Percentiles rank a stretch among this genome's conserved stretches.
Evolutionary conservation across 73 alveolate genomes (phyloP).

Genomic region (Tetrahymena malaccensis): DNA sequence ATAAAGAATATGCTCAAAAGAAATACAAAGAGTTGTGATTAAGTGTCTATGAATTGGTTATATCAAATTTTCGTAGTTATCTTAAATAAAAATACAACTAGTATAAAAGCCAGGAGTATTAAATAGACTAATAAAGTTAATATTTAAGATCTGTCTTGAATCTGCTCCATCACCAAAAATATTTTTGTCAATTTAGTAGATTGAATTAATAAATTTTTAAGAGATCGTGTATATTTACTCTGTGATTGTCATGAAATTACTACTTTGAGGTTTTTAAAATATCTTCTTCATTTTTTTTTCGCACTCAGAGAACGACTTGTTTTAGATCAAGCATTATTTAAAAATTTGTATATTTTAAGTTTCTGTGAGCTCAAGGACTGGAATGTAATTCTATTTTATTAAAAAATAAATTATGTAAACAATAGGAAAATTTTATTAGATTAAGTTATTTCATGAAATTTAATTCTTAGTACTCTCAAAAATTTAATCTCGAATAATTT

Average conservation of each 20-base stretch:
- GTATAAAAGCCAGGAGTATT: not conserved
- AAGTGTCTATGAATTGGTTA: not conserved
- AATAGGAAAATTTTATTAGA: no score
- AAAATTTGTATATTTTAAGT: not conserved
- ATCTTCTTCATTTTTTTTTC: not conserved
- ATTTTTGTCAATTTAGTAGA: not conserved
- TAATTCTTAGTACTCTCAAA: not conserved
- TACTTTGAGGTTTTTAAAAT: not conserved
- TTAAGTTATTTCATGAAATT: no score
- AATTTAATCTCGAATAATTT: not conserved
- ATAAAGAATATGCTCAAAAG: not conserved
- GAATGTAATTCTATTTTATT: not conserved
- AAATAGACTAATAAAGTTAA: not conserved
- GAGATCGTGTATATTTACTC: not conserved
- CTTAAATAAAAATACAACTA: not conserved
- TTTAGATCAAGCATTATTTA: not conserved
- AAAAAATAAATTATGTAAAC: no score
- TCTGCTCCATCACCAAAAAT: not conserved
- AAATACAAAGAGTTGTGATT: not conserved
- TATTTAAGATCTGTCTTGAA: not conserved
- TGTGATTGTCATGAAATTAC: not conserved
- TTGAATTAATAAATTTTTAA: not conserved
- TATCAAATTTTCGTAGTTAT: not conserved
- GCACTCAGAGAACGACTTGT: not conserved
- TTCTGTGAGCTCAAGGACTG: not conserved